Percentiles rank a stretch among this genome's conserved stretches.
Conservation (phyloP, 2,329 filamentous ascomycete genomes). For the Fusarium sp. region DNA sequence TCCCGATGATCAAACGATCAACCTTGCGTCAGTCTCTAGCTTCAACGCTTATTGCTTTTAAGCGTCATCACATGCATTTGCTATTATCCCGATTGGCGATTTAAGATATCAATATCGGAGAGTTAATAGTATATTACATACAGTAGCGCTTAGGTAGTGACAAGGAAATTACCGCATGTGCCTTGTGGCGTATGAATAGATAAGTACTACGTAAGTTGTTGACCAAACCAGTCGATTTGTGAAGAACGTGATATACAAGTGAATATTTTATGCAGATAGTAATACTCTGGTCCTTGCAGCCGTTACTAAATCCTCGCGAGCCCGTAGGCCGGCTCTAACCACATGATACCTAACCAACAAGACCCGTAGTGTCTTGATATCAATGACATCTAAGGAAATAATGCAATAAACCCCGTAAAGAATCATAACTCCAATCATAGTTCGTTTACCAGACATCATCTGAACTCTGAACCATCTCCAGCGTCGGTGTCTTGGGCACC, state of each 20-base stretch:
- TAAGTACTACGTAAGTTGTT: too few species aligned
- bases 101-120: constrained; percentile 1
- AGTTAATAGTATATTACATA: neutral
- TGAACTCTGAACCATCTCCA: constrained; percentile 69
- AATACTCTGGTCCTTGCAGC: constrained; percentile 17
- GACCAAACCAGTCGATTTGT: neutral
- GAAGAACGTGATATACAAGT: constrained; percentile 17
- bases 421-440: constrained; percentile 6
- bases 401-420: constrained; percentile 21
- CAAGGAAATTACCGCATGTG: constrained; percentile 3
- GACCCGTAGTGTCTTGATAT: constrained; percentile 27
- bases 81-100: constrained; percentile 27
- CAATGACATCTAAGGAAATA: constrained; percentile 43
- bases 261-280: constrained; percentile 22
- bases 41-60: constrained; percentile 10
- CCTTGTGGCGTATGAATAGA: neutral
- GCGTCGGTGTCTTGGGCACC: constrained; percentile 71
- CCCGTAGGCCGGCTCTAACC: constrained; percentile 18
- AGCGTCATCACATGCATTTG: constrained; percentile 10
- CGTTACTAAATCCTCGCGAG: constrained; percentile 17
- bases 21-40: constrained; percentile 15
- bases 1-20: constrained; percentile 19
- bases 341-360: constrained; percentile 11
- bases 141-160: constrained; percentile 10
- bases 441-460: constrained; percentile 72